These are phyloP conservation scores for Globisporangium spiculum DNA, from an alignment of 352 stramenopile species.

Conservation along the genomic window DNA sequence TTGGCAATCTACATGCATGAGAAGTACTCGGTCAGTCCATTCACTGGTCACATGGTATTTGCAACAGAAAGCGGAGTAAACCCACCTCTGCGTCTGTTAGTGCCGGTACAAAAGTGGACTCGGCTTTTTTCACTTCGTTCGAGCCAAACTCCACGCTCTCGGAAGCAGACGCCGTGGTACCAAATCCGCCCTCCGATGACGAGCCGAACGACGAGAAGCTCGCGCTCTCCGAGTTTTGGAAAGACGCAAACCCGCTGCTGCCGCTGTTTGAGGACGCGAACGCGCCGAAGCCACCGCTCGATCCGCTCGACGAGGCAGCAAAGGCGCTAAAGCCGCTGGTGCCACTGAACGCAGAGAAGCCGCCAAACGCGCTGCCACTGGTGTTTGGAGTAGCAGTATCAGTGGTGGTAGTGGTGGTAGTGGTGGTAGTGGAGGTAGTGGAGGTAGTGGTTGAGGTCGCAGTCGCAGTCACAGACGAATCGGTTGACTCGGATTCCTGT, in stretches of 20 bases:
- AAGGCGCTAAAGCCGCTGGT: constrained; percentile 52
- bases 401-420: background rate
- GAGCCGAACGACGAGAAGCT: constrained; percentile 63
- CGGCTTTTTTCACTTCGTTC: constrained; percentile 41
- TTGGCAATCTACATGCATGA: constrained; percentile 32
- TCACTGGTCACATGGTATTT: background rate
- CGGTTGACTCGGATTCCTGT: constrained; percentile 3
- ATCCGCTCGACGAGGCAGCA: constrained; percentile 27
- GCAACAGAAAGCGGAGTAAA: background rate
- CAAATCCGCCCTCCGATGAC: constrained; percentile 37
- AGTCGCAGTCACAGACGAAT: background rate
- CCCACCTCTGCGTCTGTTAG: constrained; percentile 67
- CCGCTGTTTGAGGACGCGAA: constrained; percentile 14
- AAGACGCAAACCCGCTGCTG: constrained; percentile 54
- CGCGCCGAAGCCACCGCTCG: constrained; percentile 27
- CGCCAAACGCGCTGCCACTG: constrained; percentile 40
- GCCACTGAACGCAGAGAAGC: constrained; percentile 50
- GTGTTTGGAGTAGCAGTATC: constrained; percentile 22
- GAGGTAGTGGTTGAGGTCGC: background rate
- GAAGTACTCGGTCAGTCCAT: background rate
- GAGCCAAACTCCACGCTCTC: constrained; percentile 51
- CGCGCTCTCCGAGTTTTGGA: constrained; percentile 37
- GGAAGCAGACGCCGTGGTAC: constrained; percentile 29
- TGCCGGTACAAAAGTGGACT: constrained; percentile 41
- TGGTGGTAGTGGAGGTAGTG: background rate